phyloP scores from a whole-genome alignment of 805 yeast species.

The Candida qinlingensis region DNA sequence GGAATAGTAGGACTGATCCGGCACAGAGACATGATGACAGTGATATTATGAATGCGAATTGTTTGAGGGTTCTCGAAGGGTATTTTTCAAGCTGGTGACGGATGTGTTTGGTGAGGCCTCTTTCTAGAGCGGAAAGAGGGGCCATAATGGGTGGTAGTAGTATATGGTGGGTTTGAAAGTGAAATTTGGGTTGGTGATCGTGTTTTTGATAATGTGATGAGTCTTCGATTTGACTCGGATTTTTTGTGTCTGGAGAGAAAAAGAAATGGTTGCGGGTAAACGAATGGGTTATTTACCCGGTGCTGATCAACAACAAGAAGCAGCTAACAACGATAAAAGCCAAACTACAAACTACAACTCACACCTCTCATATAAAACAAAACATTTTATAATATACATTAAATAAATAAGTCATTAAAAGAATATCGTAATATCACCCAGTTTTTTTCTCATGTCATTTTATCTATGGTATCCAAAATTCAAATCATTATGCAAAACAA shows the following conservation, averaged over 20 bases:
- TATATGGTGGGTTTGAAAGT: no score
- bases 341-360: no score
- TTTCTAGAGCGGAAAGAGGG: slow-evolving; percentile 32
- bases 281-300: no score
- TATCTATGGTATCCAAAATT: no score
- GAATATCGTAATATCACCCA: no score
- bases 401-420: background rate
- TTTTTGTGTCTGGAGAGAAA: no score
- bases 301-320: no score
- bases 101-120: slow-evolving; percentile 38
- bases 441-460: no score
- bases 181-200: no score
- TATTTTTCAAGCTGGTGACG: slow-evolving; percentile 38
- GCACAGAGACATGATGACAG: slow-evolving; percentile 64
- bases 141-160: slow-evolving; percentile 5
- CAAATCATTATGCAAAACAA: background rate
- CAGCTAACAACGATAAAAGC: no score
- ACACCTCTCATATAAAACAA: no score
- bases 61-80: slow-evolving; percentile 35
- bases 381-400: background rate
- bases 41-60: slow-evolving; percentile 50
- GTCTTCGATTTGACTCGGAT: background rate
- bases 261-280: no score
- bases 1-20: slow-evolving; percentile 79
- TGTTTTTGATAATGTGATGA: background rate